A percentile compares a stretch with the other conserved stretches of the same genome.
Conservation (phyloP, 768 basidiomycete genomes). For the Lenzites betulinus region DNA sequence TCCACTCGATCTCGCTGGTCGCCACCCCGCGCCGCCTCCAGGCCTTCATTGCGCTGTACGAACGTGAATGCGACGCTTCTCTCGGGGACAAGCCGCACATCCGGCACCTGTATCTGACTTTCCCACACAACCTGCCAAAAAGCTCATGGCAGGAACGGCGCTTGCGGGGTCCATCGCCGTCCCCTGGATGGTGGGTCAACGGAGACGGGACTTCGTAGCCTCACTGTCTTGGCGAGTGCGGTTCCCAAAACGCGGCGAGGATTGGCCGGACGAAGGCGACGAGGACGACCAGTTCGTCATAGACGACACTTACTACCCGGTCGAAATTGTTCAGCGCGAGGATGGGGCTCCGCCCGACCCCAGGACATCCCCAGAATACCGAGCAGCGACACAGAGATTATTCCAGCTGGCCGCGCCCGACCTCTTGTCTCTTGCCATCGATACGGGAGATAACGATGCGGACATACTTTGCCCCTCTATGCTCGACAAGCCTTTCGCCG, state of each 20-base stretch:
- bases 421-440: not conserved
- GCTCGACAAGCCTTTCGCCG: not conserved
- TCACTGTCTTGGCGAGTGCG: too few species aligned
- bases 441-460: not conserved
- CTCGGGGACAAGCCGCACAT: not conserved
- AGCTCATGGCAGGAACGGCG: too few species aligned
- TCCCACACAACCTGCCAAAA: not conserved
- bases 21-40: not conserved
- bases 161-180: not conserved
- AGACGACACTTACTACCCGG: too few species aligned
- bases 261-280: too few species aligned
- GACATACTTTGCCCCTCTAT: not conserved
- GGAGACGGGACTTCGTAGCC: too few species aligned
- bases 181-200: not conserved
- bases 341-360: not conserved
- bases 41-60: not conserved
- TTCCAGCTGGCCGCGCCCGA: not conserved
- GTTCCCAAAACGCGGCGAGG: too few species aligned
- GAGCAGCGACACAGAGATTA: not conserved
- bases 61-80: not conserved
- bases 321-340: not conserved
- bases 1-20: not conserved
- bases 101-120: not conserved
- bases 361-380: not conserved
- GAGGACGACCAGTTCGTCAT: too few species aligned